These are phyloP conservation scores for Chaetoscypha palmicola DNA, from an alignment of 2,329 filamentous ascomycete species.

Conservation along the genomic window DNA sequence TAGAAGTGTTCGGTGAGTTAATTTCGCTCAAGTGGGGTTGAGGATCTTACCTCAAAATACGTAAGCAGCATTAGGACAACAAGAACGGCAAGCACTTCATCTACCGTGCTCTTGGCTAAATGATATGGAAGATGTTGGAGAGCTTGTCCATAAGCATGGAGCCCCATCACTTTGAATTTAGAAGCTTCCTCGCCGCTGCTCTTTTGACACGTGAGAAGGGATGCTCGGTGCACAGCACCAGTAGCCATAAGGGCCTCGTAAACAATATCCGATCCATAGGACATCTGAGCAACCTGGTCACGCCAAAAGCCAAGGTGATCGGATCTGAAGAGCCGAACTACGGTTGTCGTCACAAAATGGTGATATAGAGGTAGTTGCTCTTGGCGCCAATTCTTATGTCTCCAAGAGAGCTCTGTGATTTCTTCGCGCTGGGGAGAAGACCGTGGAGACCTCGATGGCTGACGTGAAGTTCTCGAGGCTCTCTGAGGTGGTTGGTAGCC, in stretches of 20 bases:
- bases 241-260: slow-evolving; percentile 20
- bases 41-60: slow-evolving; percentile 17
- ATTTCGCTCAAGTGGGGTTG: too few species aligned
- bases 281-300: slow-evolving; percentile 22
- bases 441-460: background rate
- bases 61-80: slow-evolving; percentile 16
- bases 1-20: too few species aligned
- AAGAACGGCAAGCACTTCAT: slow-evolving; percentile 8
- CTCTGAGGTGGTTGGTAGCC: slow-evolving; percentile 12
- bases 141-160: slow-evolving; percentile 15
- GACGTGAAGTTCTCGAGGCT: background rate
- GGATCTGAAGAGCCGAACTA: slow-evolving; percentile 12
- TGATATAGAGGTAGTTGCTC: slow-evolving; percentile 23
- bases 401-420: slow-evolving; percentile 9
- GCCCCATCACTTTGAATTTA: slow-evolving; percentile 13
- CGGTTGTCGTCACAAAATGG: slow-evolving; percentile 23
- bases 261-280: slow-evolving; percentile 17
- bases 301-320: slow-evolving; percentile 22
- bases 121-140: slow-evolving; percentile 11
- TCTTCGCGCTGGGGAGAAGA: background rate
- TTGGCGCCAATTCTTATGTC: slow-evolving; percentile 16
- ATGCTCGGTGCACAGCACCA: slow-evolving; percentile 18
- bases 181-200: slow-evolving; percentile 9
- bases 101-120: slow-evolving; percentile 1
- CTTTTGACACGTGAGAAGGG: slow-evolving; percentile 13